Base-by-base conservation (phyloP, 345 rosid species). In the Clausena lansium region DNA sequence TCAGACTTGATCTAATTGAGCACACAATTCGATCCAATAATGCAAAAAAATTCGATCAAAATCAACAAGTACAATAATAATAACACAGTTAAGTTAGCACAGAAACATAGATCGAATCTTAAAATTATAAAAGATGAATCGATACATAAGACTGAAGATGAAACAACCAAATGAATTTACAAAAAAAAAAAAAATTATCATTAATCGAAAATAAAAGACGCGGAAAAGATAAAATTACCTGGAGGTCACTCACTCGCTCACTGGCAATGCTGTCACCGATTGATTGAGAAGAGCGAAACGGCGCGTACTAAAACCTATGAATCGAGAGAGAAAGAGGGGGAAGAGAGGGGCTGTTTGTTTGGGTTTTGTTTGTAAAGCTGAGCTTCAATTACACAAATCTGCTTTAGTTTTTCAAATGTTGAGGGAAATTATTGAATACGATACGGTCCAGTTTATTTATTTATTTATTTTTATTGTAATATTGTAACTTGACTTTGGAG, bases 271-370 rank as follows among this genome's bases (percentile, higher is more conserved):
- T 76, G 80, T 80, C 78, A 77, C 75, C 36, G 81, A 81, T 80
- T 76, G 81, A 81, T 80, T 76, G 70, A 54, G 58, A 67, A 76
- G 84, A 79, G 77, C 71, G 57, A 81, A 82, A 77, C 82, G 80
- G 80, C 77, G 77, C 32, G 70, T 63, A 78, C 57, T 59, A 78
- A 82, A 81, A 86, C 90, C 86, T 86, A 0, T 52, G 22, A 45
- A 52, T 83, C 61, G 45, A 76, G 60, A 67, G 71, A 74, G 65
- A 76, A 52, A 52, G 38, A 24, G 45, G 22, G 32, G 2, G 32
- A 30, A 2, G 76, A 74, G 82, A 84, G 77, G 79, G 58, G 81
- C 71, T 80, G 81, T 75, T 77, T 52, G 39, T 19, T 30, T 4
- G 4, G n/a, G 9, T 41, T 41, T 11, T 11, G 15, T 45, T 13